phyloP scores from a whole-genome alignment of 371 early-diverging fungal species.

The Chytridium lagenaria region DNA sequence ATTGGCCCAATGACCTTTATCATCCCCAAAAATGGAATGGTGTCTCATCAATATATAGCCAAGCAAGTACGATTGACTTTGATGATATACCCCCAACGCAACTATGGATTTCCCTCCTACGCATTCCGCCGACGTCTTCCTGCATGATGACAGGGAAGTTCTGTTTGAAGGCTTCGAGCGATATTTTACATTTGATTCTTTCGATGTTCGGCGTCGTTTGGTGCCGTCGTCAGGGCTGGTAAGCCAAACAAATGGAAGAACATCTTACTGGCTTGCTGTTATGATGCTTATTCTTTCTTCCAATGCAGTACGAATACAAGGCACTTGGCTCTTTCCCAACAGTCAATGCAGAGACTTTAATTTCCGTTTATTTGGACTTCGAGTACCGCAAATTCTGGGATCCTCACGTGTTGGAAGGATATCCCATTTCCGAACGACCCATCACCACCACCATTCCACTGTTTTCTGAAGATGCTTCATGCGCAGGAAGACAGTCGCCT shows the following conservation, averaged over 20 bases:
- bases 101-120: not conserved
- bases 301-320: constrained; percentile 30
- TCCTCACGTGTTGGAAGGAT: constrained; percentile 23
- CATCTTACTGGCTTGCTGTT: not conserved
- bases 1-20: no score
- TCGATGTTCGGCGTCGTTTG: constrained; percentile 19
- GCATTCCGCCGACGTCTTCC: constrained; percentile 5
- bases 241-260: not conserved
- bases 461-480: not conserved
- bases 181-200: constrained; percentile 24
- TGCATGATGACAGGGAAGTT: not conserved
- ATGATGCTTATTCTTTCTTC: not conserved
- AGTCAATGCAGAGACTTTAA: not conserved
- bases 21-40: no score
- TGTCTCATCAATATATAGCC: no score
- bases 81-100: no score
- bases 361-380: constrained; percentile 32
- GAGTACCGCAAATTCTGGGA: constrained; percentile 27
- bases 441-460: not conserved
- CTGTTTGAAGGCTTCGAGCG: constrained; percentile 19
- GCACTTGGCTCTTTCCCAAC: constrained; percentile 20
- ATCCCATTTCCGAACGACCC: not conserved
- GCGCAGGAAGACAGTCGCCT: not conserved
- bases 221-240: constrained; percentile 25
- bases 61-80: no score